A percentile compares a stretch with the other conserved stretches of the same genome.
These are phyloP conservation scores for Ceratocystis destructans DNA, from an alignment of 2,329 filamentous ascomycete genomes.

Conservation along the genomic window DNA sequence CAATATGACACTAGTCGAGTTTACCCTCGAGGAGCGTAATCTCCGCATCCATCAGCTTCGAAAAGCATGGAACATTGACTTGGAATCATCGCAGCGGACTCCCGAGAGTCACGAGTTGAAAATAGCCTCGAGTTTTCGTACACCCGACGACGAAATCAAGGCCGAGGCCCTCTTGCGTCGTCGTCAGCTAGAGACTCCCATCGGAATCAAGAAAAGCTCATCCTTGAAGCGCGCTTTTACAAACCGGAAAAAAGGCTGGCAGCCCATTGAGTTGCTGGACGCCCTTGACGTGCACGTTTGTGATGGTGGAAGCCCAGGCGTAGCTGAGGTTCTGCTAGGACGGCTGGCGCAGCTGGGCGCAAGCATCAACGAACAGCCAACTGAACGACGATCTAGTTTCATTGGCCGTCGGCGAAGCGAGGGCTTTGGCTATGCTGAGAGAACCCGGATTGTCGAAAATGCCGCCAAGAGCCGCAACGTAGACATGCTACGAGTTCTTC, in stretches of 20 bases:
- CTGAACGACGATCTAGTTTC: slow-evolving; percentile 34
- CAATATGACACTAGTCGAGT: not conserved
- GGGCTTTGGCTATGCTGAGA: slow-evolving; percentile 33
- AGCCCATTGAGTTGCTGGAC: slow-evolving; percentile 40
- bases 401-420: slow-evolving; percentile 37
- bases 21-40: slow-evolving; percentile 26
- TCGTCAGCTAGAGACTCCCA: slow-evolving; percentile 25
- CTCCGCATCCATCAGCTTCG: slow-evolving; percentile 38
- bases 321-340: slow-evolving; percentile 42
- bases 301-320: slow-evolving; percentile 37
- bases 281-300: slow-evolving; percentile 37
- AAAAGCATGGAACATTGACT: slow-evolving; percentile 35
- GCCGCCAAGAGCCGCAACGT: slow-evolving; percentile 37
- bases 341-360: slow-evolving; percentile 38
- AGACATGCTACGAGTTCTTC: slow-evolving; percentile 41
- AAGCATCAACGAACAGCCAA: slow-evolving; percentile 34
- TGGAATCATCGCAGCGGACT: not conserved
- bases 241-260: slow-evolving; percentile 38
- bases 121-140: slow-evolving; percentile 31
- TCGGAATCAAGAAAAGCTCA: slow-evolving; percentile 1
- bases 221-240: slow-evolving; percentile 31
- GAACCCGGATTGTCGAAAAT: slow-evolving; percentile 37
- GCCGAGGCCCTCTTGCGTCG: slow-evolving; percentile 43
- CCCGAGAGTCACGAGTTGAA: slow-evolving; percentile 26
- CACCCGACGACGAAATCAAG: slow-evolving; percentile 35